phyloP scores from a whole-genome alignment of 176 grass and related monocot genomes.

The Zea mays region Zm-B73-REFERENCE-NAM-5.0 NC_050104.1:79864001-79864500 shows the following conservation, averaged over 20 bases:
- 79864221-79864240: background rate
- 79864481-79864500: conserved; percentile 3
- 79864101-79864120: background rate
- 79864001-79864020: too few relatives aligned
- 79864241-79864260: conserved; percentile 6
- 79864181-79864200: conserved; percentile 15
- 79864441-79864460: conserved; percentile 14
- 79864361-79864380: background rate
- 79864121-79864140: conserved; percentile 11
- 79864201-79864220: background rate
- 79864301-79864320: conserved; percentile 30
- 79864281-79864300: conserved; percentile 15
- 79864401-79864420: conserved; percentile 5
- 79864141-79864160: background rate
- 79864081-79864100: background rate
- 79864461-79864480: background rate
- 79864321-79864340: conserved; percentile 13
- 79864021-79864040: background rate
- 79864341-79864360: conserved; percentile 27
- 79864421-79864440: background rate
- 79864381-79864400: background rate
- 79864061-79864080: conserved; percentile 3
- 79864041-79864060: background rate
- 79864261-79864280: conserved; percentile 15
- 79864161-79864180: background rate